Base-by-base conservation (phyloP, 176 grass and related monocot genomes). In the Oryza meridionalis region DNA sequence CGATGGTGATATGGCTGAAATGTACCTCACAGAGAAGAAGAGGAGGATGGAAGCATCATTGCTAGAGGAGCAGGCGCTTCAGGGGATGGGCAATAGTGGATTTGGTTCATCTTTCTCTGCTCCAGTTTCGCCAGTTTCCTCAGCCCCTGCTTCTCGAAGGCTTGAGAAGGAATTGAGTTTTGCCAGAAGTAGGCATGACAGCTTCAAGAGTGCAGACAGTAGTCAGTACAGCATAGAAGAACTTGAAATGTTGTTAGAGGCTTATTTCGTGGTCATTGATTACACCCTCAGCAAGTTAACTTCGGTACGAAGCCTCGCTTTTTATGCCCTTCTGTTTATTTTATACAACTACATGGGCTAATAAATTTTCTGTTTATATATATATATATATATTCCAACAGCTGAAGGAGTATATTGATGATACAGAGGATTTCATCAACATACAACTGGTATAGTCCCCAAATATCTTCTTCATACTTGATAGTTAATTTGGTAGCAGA, bases 351-450 rank as follows among this genome's bases (percentile, higher is more conserved):
- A n/a, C 10, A 72, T 49, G 38, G 11, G 78, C 70, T 85, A 26
- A 79, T 29, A n/a, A 79, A 37, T n/a, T 55, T 90, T 5, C 43
- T 71, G 21, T 32, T 68, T 26, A 43, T 24, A 17, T 86, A 51
- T 40, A 5, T 29, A 29, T 31, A 31, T 31, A 31, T 31, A 31
- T 62, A n/a, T 62, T 89, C 86, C 84, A 63, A 68, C 91, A 97
- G 96, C 81, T 98, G 13, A 98, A 98, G 84, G 93, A 98, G 74
- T 98, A 98, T 76, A 98, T 98, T 89, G 96, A 98, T 91, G 96
- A 98, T 79, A 98, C 91, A 67, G 93, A 98, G 80, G 96, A 95
- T 80, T 93, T 98, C 81, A 95, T 98, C 82, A 98, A 95, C 73
- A 98, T 98, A 53, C 91, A 98, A 49, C 86, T 98, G 93, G 96